A percentile compares a stretch with the other conserved stretches of the same genome.
phyloP scores from a whole-genome alignment of 352 stramenopile genomes.

The Phytophthora boehmeriae region DNA sequence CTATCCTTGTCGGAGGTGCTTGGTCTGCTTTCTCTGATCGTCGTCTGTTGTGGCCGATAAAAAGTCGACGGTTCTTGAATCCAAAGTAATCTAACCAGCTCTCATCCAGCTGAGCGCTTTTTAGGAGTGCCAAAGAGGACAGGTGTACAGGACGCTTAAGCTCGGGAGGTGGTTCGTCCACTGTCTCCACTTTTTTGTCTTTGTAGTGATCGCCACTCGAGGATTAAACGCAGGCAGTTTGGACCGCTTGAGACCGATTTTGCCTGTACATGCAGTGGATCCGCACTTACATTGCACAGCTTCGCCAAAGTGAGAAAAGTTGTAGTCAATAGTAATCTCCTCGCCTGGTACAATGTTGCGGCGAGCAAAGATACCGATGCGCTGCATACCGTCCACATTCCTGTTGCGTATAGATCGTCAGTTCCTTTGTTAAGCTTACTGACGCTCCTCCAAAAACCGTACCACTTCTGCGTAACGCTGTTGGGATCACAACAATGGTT shows the following conservation, averaged over 20 bases:
- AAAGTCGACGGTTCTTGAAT: constrained; percentile 69
- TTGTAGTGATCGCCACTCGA: constrained; percentile 20
- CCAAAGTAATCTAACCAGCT: constrained; percentile 71
- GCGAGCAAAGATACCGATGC: constrained; percentile 82
- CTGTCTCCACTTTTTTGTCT: constrained; percentile 30
- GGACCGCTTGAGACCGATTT: constrained; percentile 77
- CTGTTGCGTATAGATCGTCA: too few relatives aligned
- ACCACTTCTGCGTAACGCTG: constrained; percentile 94
- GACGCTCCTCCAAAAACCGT: constrained; percentile 3
- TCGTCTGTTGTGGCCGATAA: constrained; percentile 50
- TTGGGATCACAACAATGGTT: constrained; percentile 97
- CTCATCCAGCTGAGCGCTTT: constrained; percentile 71
- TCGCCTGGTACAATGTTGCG: constrained; percentile 59
- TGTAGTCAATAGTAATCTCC: constrained; percentile 89
- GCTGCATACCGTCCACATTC: constrained; percentile 75
- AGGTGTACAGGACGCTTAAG: constrained; percentile 67
- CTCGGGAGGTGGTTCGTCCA: constrained; percentile 48
- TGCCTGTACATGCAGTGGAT: constrained; percentile 70
- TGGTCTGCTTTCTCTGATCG: constrained; percentile 7
- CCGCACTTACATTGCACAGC: constrained; percentile 80
- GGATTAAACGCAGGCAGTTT: constrained; percentile 36
- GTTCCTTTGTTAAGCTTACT: too few relatives aligned
- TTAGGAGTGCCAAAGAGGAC: constrained; percentile 77
- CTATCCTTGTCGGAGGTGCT: not conserved
- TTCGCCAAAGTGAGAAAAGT: constrained; percentile 85